phyloP scores from a whole-genome alignment of 2,329 filamentous ascomycete genomes.

The Tolypocladium album region DNA sequence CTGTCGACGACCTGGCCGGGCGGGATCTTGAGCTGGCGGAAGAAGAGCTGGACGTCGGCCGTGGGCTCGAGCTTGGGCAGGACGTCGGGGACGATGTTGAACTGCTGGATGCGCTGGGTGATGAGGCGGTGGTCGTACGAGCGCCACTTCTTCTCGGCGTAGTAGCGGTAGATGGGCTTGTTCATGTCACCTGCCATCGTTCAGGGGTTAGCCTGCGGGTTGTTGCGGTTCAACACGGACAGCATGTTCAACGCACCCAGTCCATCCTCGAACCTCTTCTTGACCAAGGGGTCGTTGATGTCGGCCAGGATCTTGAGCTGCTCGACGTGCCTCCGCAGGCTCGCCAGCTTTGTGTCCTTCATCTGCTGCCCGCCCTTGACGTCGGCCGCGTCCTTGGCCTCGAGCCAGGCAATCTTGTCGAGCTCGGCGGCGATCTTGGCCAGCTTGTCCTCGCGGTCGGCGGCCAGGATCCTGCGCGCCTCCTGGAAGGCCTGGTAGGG shows the following conservation, averaged over 20 bases:
- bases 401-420: slow-evolving; percentile 56
- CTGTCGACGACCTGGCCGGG: slow-evolving; percentile 75
- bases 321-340: slow-evolving; percentile 63
- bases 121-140: slow-evolving; percentile 70
- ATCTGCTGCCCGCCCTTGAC: slow-evolving; percentile 51
- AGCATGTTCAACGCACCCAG: slow-evolving; percentile 44
- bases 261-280: slow-evolving; percentile 89
- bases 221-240: neutral
- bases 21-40: slow-evolving; percentile 56
- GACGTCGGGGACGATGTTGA: slow-evolving; percentile 81
- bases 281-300: slow-evolving; percentile 89
- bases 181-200: slow-evolving; percentile 70
- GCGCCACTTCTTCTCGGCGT: slow-evolving; percentile 82
- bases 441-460: slow-evolving; percentile 75
- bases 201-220: neutral
- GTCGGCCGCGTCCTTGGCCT: slow-evolving; percentile 44
- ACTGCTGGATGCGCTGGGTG: slow-evolving; percentile 75
- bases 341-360: slow-evolving; percentile 57
- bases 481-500: slow-evolving; percentile 98
- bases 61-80: slow-evolving; percentile 68
- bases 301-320: slow-evolving; percentile 80
- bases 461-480: slow-evolving; percentile 70
- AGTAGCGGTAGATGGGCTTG: slow-evolving; percentile 89
- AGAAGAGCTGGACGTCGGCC: slow-evolving; percentile 73
- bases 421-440: slow-evolving; percentile 57